phyloP scores from a whole-genome alignment of 2,329 filamentous ascomycete species.

The Pseudohalonectria lignicola region DNA sequence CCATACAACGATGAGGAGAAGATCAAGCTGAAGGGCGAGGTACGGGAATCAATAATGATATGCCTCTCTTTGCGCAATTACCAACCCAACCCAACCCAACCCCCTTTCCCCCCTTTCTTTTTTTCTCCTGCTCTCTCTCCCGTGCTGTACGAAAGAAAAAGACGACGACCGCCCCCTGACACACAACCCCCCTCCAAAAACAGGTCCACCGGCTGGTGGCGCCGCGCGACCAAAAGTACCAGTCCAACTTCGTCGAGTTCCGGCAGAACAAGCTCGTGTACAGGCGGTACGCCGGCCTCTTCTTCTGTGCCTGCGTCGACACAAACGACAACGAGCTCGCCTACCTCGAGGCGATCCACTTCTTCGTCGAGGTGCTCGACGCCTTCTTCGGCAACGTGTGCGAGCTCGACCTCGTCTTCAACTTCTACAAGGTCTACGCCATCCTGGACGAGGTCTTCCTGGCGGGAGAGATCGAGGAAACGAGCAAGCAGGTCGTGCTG shows the following conservation, averaged over 20 bases:
- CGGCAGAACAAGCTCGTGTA: slow-evolving; percentile 95
- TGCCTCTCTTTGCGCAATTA: no score
- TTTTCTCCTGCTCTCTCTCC: slow-evolving; percentile 5
- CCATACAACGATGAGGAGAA: slow-evolving; percentile 99
- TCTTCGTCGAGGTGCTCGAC: slow-evolving; percentile 98
- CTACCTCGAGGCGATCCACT: slow-evolving; percentile 95
- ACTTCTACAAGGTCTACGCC: slow-evolving; percentile 85
- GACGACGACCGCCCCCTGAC: background rate
- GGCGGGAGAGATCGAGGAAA: slow-evolving; percentile 96
- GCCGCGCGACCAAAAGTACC: slow-evolving; percentile 96
- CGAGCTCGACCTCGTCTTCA: slow-evolving; percentile 84
- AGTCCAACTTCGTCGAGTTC: slow-evolving; percentile 98
- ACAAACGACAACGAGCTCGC: slow-evolving; percentile 98
- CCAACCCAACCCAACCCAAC: slow-evolving; percentile 11
- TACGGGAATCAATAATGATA: slow-evolving; percentile 26
- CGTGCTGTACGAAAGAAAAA: background rate
- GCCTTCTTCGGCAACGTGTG: slow-evolving; percentile 99
- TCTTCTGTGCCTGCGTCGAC: slow-evolving; percentile 99
- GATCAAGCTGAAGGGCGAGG: slow-evolving; percentile 97
- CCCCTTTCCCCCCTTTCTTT: slow-evolving; percentile 5
- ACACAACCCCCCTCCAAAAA: slow-evolving; percentile 2
- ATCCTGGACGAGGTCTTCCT: slow-evolving; percentile 98
- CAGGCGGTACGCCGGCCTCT: slow-evolving; percentile 90
- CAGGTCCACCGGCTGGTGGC: slow-evolving; percentile 95
- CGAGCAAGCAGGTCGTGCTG: slow-evolving; percentile 93